Conservation (phyloP, 257 asterid genomes). For the Jaltomata sinuosa region DNA sequence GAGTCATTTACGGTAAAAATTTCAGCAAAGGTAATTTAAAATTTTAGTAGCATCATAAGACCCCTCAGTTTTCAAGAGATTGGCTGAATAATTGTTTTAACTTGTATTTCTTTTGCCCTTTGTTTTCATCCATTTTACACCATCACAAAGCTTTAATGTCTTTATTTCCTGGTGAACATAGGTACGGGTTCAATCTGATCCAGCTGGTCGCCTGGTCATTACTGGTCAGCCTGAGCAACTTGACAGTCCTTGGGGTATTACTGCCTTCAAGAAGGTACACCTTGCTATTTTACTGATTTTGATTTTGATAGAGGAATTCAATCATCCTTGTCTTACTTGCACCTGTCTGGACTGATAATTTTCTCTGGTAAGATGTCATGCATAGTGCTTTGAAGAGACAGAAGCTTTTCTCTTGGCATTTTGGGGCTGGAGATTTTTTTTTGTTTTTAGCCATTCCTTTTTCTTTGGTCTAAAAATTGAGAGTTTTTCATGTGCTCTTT, state of each 20-base stretch:
- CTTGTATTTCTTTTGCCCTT: not conserved
- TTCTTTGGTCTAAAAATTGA: not conserved
- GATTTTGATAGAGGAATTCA: not conserved
- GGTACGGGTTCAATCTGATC: constrained; percentile 82
- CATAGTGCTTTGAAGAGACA: not conserved
- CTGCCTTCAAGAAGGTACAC: constrained; percentile 65
- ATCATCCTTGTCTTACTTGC: not conserved
- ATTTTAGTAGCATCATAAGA: not conserved
- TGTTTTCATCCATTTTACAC: not conserved
- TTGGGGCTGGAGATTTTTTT: not conserved
- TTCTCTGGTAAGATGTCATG: not conserved
- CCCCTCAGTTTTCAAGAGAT: not conserved
- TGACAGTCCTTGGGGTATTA: constrained; percentile 86
- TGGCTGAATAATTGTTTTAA: not conserved
- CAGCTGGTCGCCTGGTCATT: constrained; percentile 74
- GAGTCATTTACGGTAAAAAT: not conserved
- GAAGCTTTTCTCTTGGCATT: not conserved
- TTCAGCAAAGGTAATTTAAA: not conserved
- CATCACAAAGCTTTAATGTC: not conserved
- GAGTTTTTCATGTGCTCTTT: not conserved
- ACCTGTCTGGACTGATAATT: not conserved
- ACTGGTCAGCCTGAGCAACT: constrained; percentile 74
- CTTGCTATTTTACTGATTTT: not conserved
- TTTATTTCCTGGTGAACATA: constrained; percentile 15
- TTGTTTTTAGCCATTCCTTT: not conserved